Base-by-base conservation (phyloP, 148 eudicot species). In the Linanthus parryae region DNA sequence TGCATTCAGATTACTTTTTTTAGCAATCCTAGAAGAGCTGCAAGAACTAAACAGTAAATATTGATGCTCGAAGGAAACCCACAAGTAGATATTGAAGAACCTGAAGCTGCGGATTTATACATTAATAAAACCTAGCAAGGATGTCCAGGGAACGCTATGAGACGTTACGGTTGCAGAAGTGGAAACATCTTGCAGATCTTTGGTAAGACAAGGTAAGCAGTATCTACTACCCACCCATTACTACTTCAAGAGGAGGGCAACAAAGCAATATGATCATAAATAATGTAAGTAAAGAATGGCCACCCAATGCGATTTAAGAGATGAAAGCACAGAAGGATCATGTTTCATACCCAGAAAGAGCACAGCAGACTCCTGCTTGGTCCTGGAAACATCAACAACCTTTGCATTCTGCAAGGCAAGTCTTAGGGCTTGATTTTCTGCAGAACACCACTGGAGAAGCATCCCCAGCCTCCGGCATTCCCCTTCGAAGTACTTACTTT, bases 321-420 rank as follows among this genome's bases (percentile, higher is more conserved):
- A n/a, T n/a, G n/a, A n/a, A n/a, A 16, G 33, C 2, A 15, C 16
- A 30, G 23, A 18, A 13, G 35, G 42, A 17, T 23, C 13, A 6
- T 16, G 39, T 22, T 40, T 39, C 78, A 64, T 81, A 92, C 99
- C 99, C 99, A 76, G 66, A 68, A 78, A 68, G 98, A 92, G 99
- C 85, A 92, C 99, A 56, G 99, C 99, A 92, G 99, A 88, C 99
- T 92, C 96, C 90, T 88, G 94, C 75, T 72, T 87, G 85, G 99
- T 44, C 80, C 69, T 53, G 73, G 85, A 68, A 73, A 78, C 77
- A 80, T 75, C 85, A 71, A 58, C 78, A 41, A 80, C 81, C 69
- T 57, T 69, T 43, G 70, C 68, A 69, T 62, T 78, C 34, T 82
- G 89, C 71, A 92, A 58, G 55, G 98, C 79, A 66, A 82, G 56